Evolutionary conservation across 345 rosid genomes (phyloP), one percentile per base, ranked within the genome.

Genomic region (Sonneratia alba): DNA sequence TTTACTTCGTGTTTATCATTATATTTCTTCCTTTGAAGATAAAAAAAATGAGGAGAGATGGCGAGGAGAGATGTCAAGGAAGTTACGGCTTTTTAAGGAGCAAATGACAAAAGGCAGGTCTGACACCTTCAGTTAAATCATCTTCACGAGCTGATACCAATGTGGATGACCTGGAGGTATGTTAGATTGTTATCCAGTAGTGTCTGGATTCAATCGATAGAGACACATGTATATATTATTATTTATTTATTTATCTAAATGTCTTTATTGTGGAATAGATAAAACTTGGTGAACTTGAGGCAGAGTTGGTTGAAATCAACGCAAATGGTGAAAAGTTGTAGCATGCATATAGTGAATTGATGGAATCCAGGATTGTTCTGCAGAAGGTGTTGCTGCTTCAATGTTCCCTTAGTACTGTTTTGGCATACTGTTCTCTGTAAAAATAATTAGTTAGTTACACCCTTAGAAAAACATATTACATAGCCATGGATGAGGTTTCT

Each of bases 221-320:
- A 75, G 72, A 13, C 64, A 42, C 15, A 13, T 47, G 15, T 47
- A 42, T 42, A 42, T 42, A 9, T 42, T 42, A 42, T 66, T 37
- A 40, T 38, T 21, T 27, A 27, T 27, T 27, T 65, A 43, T 70
- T 48, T 55, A 15, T 36, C 61, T 0, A 34, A 9, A 63, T 48
- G 36, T 40, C 65, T 72, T 48, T 24, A 63, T 69, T 70, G 70
- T 66, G 82, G 6, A 16, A 63, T 65, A 92, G 98, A 74, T 80
- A n/a, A 95, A 87, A 83, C 93, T 91, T 80, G 97, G 87, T 79
- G 99, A 89, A 70, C 86, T 90, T 71, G 99, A 92, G 85, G 93
- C 97, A 18, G 98, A 92, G 81, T 89, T 92, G 74, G 80, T 91
- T 81, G 99, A 92, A 79, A 89, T 92, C 78, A 95, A 89, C 74